Evolutionary conservation across 2,329 filamentous ascomycete genomes (phyloP), one percentile per base, ranked within the genome.

Genomic region (Graphiopsis chlorocephala): DNA sequence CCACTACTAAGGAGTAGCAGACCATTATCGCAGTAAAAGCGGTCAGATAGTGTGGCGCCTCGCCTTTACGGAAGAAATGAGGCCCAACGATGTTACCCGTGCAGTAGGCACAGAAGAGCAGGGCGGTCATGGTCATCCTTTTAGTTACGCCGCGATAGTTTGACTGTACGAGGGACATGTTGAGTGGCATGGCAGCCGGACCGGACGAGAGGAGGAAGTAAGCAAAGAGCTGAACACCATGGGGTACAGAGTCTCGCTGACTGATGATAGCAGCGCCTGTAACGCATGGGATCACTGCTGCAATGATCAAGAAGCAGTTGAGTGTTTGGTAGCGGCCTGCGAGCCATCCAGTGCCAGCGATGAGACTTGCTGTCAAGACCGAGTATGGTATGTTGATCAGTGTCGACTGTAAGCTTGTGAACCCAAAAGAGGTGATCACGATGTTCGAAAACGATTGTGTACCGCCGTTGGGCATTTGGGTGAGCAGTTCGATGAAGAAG

Each of bases 121-220:
- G 70, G 12, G 70, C 72, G 23, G 72, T 72, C 11, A 72, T 72
- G 15, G 73, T 72, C 38, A 74, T 71, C 35, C 75, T 75, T 65
- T 77, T 76, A 1, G 69, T 56, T 80, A 72, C 2, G 80, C 82
- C n/a, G 75, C 78, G 2, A 79, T 83, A 83, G 72, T 70, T 82
- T 78, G 69, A 83, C 81, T 75, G 84, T 83, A n/a, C 82, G 82
- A 64, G 80, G 0, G 80, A 83, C 87, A 79, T 12, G 80, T 79
- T 56, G 1, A 88, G 78, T 0, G 85, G 85, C 75, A 87, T 79
- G 1, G 82, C 82, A 0, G 83, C 78, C 0, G 85, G 82, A 0
- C 84, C 84, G 0, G 83, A 81, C 0, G 82, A 81, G 3, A 87
- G 77, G 11, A 86, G 73, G 69, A 87, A 87, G 73, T 87, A 87